Conservation (phyloP, 2,329 filamentous ascomycete genomes). For the Apiospora marii region DNA sequence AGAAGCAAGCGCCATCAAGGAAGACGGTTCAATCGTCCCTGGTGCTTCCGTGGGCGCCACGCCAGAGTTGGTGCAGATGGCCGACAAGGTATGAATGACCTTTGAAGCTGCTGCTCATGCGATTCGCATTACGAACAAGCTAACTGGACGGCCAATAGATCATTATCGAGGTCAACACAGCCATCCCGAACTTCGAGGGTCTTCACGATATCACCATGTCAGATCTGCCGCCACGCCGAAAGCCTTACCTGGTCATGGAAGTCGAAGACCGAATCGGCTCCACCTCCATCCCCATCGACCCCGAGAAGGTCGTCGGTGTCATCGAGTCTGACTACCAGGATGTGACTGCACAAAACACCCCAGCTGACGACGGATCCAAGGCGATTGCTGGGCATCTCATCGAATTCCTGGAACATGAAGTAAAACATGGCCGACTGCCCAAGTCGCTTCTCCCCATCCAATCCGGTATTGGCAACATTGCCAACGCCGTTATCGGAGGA, state of each 20-base stretch:
- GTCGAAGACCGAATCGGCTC: constrained; percentile 89
- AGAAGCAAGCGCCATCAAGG: constrained; percentile 85
- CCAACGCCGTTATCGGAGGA: constrained; percentile 88
- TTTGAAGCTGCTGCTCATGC: background rate
- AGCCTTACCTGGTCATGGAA: constrained; percentile 85
- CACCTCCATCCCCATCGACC: constrained; percentile 82
- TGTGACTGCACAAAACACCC: constrained; percentile 74
- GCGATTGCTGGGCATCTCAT: constrained; percentile 83
- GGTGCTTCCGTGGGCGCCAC: constrained; percentile 86
- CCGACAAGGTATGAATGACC: constrained; percentile 71
- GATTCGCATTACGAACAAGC: background rate
- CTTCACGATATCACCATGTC: constrained; percentile 92
- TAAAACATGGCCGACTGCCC: constrained; percentile 78
- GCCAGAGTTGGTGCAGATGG: constrained; percentile 88
- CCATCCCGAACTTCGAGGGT: constrained; percentile 84
- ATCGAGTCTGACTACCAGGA: constrained; percentile 88
- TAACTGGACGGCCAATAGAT: constrained; percentile 53
- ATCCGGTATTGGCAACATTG: constrained; percentile 91
- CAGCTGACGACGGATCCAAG: constrained; percentile 75
- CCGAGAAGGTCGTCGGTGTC: constrained; percentile 83
- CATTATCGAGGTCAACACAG: constrained; percentile 91
- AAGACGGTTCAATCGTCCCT: constrained; percentile 87
- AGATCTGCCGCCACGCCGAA: constrained; percentile 80
- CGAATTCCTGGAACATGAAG: constrained; percentile 85
- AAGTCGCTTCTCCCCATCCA: constrained; percentile 81